phyloP scores from a whole-genome alignment of 495 filamentous ascomycete genomes.

The Xylaria flabelliformis region DNA sequence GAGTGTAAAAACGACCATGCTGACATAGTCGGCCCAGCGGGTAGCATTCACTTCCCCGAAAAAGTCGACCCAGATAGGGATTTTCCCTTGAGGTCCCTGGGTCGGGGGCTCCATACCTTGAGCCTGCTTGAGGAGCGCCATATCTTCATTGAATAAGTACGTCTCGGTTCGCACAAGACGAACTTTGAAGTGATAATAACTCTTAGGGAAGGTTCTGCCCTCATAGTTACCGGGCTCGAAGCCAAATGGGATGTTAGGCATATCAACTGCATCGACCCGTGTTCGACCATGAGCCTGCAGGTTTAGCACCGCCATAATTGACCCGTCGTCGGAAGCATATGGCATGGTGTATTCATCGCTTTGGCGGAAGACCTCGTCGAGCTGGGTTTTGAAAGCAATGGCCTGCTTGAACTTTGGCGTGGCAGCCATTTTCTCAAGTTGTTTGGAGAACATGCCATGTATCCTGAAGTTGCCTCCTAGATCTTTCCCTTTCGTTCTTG shows the following conservation, averaged over 20 bases:
- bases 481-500: conserved; percentile 60
- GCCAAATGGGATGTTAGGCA: conserved; percentile 73
- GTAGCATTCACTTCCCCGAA: conserved; percentile 64
- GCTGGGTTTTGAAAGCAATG: conserved; percentile 60
- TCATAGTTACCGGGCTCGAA: conserved; percentile 74
- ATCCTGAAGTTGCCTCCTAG: conserved; percentile 63
- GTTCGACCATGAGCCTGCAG: conserved; percentile 67
- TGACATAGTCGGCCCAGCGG: conserved; percentile 70
- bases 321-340: conserved; percentile 65
- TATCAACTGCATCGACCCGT: conserved; percentile 58
- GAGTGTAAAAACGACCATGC: conserved; percentile 63
- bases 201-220: conserved; percentile 71
- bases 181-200: conserved; percentile 65
- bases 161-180: conserved; percentile 60
- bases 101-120: conserved; percentile 38
- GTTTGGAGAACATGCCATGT: conserved; percentile 60
- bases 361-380: conserved; percentile 61
- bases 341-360: conserved; percentile 44
- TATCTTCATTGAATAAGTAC: conserved; percentile 68
- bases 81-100: conserved; percentile 44
- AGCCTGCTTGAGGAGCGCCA: conserved; percentile 48
- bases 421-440: conserved; percentile 56
- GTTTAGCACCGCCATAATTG: conserved; percentile 72
- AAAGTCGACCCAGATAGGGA: conserved; percentile 85
- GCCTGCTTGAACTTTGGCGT: conserved; percentile 59